These are phyloP conservation scores for Earliella scabrosa DNA, from an alignment of 1,284 basidiomycete genomes.

Conservation along the genomic window DNA sequence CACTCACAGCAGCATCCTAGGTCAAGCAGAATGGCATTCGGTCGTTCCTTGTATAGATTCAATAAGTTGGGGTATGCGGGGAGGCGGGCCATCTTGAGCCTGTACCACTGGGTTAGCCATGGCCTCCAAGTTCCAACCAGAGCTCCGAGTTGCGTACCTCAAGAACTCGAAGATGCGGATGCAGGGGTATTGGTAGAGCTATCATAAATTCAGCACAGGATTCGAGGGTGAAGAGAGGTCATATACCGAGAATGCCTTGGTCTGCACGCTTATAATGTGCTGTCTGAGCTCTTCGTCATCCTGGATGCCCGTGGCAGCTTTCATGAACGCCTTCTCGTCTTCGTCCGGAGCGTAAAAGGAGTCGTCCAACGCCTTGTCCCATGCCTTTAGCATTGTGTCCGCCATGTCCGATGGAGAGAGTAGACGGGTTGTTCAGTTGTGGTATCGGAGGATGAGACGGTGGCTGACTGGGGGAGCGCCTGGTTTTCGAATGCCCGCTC, in stretches of 20 bases:
- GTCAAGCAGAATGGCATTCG: constrained; percentile 48
- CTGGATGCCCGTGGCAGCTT: constrained; percentile 20
- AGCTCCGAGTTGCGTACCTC: constrained; percentile 14
- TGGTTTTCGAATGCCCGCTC: no score
- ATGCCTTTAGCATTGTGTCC: neutral
- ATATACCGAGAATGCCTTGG: constrained; percentile 19
- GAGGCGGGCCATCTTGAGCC: constrained; percentile 16
- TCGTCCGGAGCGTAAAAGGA: constrained; percentile 15
- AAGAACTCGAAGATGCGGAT: constrained; percentile 23
- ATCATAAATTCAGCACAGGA: no score
- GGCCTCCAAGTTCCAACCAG: neutral
- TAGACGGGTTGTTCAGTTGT: no score
- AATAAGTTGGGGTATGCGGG: constrained; percentile 29
- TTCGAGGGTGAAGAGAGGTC: neutral
- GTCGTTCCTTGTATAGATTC: constrained; percentile 38
- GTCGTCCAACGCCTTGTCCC: constrained; percentile 6
- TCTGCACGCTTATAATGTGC: constrained; percentile 18
- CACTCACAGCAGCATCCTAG: constrained; percentile 51
- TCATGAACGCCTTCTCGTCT: constrained; percentile 22
- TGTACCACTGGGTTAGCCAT: neutral
- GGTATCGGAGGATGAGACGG: no score
- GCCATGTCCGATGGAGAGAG: no score
- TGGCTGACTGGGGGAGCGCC: no score
- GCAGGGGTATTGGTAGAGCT: constrained; percentile 21
- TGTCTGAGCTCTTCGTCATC: constrained; percentile 20